phyloP scores from a whole-genome alignment of 495 filamentous ascomycete genomes.

The Trichoderma reesei region DNA sequence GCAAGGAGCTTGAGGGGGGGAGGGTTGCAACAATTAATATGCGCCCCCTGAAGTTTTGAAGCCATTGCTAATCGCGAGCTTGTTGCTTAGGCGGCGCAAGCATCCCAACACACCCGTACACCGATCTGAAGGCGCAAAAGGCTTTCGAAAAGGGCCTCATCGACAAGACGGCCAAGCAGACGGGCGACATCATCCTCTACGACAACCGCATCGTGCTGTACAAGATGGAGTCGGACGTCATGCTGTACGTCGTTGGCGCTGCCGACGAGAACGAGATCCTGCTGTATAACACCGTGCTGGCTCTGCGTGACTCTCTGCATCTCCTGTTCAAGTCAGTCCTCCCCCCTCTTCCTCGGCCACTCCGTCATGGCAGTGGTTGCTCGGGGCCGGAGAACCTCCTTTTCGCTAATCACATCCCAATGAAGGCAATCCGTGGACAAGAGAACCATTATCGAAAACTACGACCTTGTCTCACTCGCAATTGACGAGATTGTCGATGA shows the following conservation, averaged over 20 bases:
- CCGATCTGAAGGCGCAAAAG: constrained; percentile 83
- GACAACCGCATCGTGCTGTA: constrained; percentile 92
- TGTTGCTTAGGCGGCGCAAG: constrained; percentile 2
- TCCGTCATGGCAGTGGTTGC: not conserved
- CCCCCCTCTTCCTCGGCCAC: not conserved
- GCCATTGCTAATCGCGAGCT: constrained; percentile 1
- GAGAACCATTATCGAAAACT: constrained; percentile 95
- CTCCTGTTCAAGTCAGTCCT: constrained; percentile 77
- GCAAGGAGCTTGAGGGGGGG: no score
- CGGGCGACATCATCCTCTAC: constrained; percentile 90
- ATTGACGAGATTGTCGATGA: constrained; percentile 97
- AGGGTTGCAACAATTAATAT: no score
- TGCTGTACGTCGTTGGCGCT: constrained; percentile 89
- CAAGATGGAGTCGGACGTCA: constrained; percentile 95
- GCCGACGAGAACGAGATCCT: constrained; percentile 94
- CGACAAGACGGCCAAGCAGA: constrained; percentile 93
- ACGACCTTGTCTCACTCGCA: constrained; percentile 80
- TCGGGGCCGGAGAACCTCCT: not conserved
- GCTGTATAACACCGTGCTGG: constrained; percentile 85
- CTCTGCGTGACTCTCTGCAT: constrained; percentile 77
- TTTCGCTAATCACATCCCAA: constrained; percentile 21
- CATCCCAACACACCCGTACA: constrained; percentile 58
- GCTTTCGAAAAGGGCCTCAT: constrained; percentile 92
- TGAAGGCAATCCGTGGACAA: constrained; percentile 80
- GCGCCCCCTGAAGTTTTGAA: not conserved